A percentile compares a stretch with the other conserved stretches of the same genome.
Evolutionary conservation across 148 eudicot genomes (phyloP).

Genomic region (Diospyros kaki): DNA sequence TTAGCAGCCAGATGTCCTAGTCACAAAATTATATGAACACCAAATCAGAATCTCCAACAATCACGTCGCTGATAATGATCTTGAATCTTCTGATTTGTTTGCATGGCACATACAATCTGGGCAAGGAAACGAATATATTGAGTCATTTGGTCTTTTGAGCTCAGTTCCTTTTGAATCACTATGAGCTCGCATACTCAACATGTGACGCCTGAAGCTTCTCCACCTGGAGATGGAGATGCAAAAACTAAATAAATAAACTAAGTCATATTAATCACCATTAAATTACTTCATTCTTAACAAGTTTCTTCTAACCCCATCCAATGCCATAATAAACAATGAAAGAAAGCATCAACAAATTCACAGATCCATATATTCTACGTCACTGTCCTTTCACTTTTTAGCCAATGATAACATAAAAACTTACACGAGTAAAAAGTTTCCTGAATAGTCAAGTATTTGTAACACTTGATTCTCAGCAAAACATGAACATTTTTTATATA

Average conservation of each 20-base stretch:
- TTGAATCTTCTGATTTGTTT: slow-evolving; percentile 60
- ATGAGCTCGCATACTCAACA: slow-evolving; percentile 80
- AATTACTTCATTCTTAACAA: neutral
- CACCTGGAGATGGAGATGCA: slow-evolving; percentile 32
- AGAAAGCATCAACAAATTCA: neutral
- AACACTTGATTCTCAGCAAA: too few species aligned
- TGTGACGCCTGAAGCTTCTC: slow-evolving; percentile 75
- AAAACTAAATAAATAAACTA: slow-evolving; percentile 3
- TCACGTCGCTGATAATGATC: slow-evolving; percentile 53
- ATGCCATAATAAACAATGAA: too few species aligned
- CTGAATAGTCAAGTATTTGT: neutral
- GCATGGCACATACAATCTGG: slow-evolving; percentile 93
- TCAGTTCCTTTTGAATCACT: slow-evolving; percentile 89
- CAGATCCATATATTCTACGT: too few species aligned
- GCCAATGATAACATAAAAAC: neutral
- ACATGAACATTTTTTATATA: neutral
- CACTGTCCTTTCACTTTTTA: neutral
- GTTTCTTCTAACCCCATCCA: neutral
- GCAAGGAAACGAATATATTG: slow-evolving; percentile 85
- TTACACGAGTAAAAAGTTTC: neutral
- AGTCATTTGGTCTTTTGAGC: slow-evolving; percentile 80
- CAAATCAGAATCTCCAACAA: neutral
- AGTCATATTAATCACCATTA: slow-evolving; percentile 1
- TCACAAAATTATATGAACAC: slow-evolving; percentile 14
- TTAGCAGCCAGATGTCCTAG: slow-evolving; percentile 22